Base-by-base conservation (phyloP, 192 early-diverging fungal species). In the Coemansia sp. region DNA sequence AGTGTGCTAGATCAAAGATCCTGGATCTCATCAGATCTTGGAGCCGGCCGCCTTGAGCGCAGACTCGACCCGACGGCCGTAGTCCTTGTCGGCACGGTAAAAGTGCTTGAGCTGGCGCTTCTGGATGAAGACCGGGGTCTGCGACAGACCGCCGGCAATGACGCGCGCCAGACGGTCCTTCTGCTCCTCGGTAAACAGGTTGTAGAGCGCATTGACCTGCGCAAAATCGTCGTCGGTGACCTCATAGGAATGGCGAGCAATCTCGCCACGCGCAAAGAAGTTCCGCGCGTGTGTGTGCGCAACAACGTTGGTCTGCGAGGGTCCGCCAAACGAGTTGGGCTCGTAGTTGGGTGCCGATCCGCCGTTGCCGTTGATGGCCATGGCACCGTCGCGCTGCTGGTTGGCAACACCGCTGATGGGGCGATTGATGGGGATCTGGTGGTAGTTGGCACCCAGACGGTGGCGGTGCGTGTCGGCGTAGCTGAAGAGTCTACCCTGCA, bases 391-490 rank as follows among this genome's bases (percentile, higher is more conserved):
- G 68, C 93, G 88, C 77, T 92, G 91, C 64, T 93, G 86, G 81
- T 92, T 86, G 69, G 88, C 86, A 44, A 74, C 71, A 54, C 80
- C 74, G 74, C 74, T 79, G 63, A 79, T 72, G 7, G 92, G 91
- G 50, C 86, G 84, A 81, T 95, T 95, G 85, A 93, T 93, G 19
- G 93, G 93, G 40, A 95, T 82, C 79, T 92, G 88, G 42, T 77
- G 79, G 79, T 88, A 93, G 85, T 95, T 95, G 75, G 86, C 43
- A 16, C 92, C 90, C 68, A 94, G 86, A 66, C 92, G 90, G 71
- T 92, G 90, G 59, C 91, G 89, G 62, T 94, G 92, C n/a, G 92
- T 93, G 78, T 94, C 92, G 16, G 87, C 86, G 76, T 93, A 95
- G 48, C 89, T 90, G 84, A 93, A 93, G 37, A 93, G 85, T 59